These are phyloP conservation scores for Teratosphaeria gauchensis DNA, from an alignment of 2,329 filamentous ascomycete species.

Conservation along the genomic window DNA sequence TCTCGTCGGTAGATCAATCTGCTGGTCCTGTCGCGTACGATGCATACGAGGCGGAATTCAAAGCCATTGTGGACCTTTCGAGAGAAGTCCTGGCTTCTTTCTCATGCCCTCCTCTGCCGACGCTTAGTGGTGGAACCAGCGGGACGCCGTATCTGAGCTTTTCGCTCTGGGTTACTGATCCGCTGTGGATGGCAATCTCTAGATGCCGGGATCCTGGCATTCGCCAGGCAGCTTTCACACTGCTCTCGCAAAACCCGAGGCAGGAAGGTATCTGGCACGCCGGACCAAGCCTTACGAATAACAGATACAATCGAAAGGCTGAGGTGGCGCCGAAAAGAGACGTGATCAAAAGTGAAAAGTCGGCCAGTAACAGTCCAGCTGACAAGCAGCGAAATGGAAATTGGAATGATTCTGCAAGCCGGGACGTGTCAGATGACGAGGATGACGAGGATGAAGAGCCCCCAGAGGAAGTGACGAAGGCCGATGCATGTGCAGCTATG, in stretches of 20 bases:
- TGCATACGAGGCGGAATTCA: slow-evolving; percentile 23
- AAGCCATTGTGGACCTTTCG: slow-evolving; percentile 24
- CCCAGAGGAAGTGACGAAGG: background rate
- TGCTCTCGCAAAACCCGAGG: slow-evolving; percentile 22
- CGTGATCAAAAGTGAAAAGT: slow-evolving; percentile 10
- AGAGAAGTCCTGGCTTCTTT: slow-evolving; percentile 24
- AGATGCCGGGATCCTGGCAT: slow-evolving; percentile 23
- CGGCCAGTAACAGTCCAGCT: background rate
- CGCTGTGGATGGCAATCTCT: slow-evolving; percentile 26
- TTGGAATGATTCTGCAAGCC: background rate
- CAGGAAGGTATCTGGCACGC: slow-evolving; percentile 27
- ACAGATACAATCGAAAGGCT: slow-evolving; percentile 14
- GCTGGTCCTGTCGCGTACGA: slow-evolving; percentile 23
- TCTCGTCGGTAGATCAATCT: slow-evolving; percentile 23
- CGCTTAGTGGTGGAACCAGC: slow-evolving; percentile 17
- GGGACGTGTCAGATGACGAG: background rate
- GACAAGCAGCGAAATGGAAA: background rate
- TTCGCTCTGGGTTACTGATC: slow-evolving; percentile 26
- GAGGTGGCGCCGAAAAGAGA: slow-evolving; percentile 11
- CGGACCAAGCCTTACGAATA: slow-evolving; percentile 20
- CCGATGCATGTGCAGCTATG: background rate
- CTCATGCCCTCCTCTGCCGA: slow-evolving; percentile 23
- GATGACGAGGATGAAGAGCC: background rate
- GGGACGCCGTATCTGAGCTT: slow-evolving; percentile 24
- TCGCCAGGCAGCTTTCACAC: slow-evolving; percentile 23